These are phyloP conservation scores for Jackrogersella minutella DNA, from an alignment of 495 filamentous ascomycete genomes.

Conservation along the genomic window DNA sequence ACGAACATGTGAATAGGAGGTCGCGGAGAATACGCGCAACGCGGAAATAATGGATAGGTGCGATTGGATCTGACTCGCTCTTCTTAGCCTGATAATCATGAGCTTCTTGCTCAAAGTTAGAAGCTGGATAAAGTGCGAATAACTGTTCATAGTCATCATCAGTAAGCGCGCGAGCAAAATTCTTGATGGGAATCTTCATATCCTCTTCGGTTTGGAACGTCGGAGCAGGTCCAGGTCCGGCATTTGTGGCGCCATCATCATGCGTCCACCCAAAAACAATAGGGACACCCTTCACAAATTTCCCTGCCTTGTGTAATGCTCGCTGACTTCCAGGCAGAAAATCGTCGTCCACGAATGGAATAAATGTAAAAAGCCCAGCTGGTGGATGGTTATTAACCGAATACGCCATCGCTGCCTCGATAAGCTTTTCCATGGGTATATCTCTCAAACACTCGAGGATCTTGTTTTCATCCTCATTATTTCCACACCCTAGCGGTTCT, in stretches of 20 bases:
- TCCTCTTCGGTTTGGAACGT: slow-evolving; percentile 3
- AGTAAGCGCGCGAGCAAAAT: background rate
- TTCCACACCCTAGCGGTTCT: background rate
- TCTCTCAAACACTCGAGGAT: background rate
- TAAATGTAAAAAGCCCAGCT: background rate
- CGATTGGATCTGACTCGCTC: background rate
- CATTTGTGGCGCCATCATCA: slow-evolving; percentile 1
- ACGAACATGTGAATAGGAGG: slow-evolving; percentile 4
- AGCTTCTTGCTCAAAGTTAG: background rate
- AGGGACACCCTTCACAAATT: background rate
- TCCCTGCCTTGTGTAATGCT: background rate
- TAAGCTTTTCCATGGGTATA: background rate
- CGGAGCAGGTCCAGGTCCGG: background rate
- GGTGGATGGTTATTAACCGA: background rate
- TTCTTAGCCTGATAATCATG: background rate
- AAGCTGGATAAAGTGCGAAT: background rate
- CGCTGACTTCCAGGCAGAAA: background rate
- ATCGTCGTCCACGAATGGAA: background rate
- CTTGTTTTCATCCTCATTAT: background rate
- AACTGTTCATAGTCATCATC: background rate
- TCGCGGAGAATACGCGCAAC: background rate
- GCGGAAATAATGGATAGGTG: background rate
- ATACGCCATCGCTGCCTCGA: background rate
- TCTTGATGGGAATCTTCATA: background rate
- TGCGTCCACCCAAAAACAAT: background rate